Percentiles rank a stretch among this genome's conserved stretches.
phyloP scores from a whole-genome alignment of 2,329 filamentous ascomycete species.

The Tolypocladium pustulatum region DNA sequence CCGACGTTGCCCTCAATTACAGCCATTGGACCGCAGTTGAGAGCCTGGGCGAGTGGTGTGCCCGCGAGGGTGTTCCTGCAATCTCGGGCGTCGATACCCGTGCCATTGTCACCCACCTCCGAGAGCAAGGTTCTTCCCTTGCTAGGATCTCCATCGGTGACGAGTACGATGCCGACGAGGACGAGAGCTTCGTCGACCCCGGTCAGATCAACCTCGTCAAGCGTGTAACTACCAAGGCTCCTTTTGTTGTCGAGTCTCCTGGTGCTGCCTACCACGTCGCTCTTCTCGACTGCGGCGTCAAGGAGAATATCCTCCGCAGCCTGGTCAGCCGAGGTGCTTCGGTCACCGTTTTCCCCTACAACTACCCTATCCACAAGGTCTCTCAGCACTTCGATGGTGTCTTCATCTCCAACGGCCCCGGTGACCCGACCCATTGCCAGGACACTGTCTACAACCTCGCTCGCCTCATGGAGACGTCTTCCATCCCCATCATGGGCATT shows the following conservation, averaged over 20 bases:
- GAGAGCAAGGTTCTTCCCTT: conserved; percentile 92
- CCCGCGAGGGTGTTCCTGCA: conserved; percentile 87
- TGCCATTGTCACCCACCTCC: conserved; percentile 88
- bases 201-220: conserved; percentile 95
- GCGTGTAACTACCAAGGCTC: conserved; percentile 94
- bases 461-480: conserved; percentile 82
- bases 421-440: conserved; percentile 94
- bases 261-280: conserved; percentile 83
- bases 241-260: conserved; percentile 84
- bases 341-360: conserved; percentile 88
- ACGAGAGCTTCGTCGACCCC: conserved; percentile 90
- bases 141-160: conserved; percentile 92
- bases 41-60: conserved; percentile 87
- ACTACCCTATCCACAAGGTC: conserved; percentile 97
- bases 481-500: conserved; percentile 93
- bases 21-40: conserved; percentile 99
- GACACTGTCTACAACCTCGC: conserved; percentile 87
- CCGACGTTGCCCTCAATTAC: conserved; percentile 87
- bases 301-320: conserved; percentile 98
- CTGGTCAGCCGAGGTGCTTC: conserved; percentile 85
- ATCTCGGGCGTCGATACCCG: conserved; percentile 96
- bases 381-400: conserved; percentile 96
- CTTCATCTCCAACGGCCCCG: conserved; percentile 98
- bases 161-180: conserved; percentile 96
- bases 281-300: conserved; percentile 95